Evolutionary conservation across 768 basidiomycete genomes (phyloP), one percentile per base, ranked within the genome.

Genomic region (Hygrocybe punicea): DNA sequence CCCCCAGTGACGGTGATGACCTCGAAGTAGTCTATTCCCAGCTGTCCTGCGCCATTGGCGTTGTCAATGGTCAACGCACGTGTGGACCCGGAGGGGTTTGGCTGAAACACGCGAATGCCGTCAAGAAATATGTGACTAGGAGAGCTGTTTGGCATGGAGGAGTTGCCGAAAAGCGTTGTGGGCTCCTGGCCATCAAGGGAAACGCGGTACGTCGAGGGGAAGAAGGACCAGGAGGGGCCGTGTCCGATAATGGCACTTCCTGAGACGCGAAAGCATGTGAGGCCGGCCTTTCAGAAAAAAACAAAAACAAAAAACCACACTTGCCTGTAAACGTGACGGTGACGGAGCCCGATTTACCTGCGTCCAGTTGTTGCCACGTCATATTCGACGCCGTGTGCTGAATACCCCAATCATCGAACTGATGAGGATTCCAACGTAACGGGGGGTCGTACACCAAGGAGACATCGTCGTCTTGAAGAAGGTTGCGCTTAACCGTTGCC

Each of bases 1-100:
- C 49, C 49, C 35, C 49, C 49, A 8, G 23, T 29, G 29, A 51
- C 49, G 49, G 29, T 29, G 7, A 51, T 51, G 35, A 51, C 49
- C 29, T 51, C 49, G 21, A 51, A 16, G 35, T 51, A 51, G 21
- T 51, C 49, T 17, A 51, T 16, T 6, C 49, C 49, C 21, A 51
- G 49, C 6, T 34, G n/a, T 25, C 49, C 49, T n/a, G 17, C 25
- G 49, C 49, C 49, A n/a, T 51, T 6, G 13, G 24, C 21, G 24
- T 51, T 51, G 49, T 51, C 49, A 16, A 51, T 37, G 13, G 49
- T 34, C 21, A 51, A 6, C 17, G 16, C 6, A 51, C 35, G 49
- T 4, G 19, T 16, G 6, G 49, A 14, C 4, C 29, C 14, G 49
- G 29, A 51, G 7, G 35, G 49, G 29, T 51, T 51, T n/a, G 29